phyloP scores from a whole-genome alignment of 768 basidiomycete genomes.

The Hygrocybe coccinea region DNA sequence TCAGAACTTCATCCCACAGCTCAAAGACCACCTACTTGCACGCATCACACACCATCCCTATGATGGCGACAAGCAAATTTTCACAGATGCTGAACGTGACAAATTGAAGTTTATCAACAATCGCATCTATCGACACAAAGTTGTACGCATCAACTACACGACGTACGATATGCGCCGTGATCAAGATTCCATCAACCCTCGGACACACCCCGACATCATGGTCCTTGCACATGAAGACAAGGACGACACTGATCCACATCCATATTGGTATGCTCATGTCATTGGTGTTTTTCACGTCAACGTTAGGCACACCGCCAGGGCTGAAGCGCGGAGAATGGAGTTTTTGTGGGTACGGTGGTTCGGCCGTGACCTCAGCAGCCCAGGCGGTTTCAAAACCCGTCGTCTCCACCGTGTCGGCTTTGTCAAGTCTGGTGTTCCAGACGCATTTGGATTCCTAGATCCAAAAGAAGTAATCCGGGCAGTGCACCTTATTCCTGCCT shows the following conservation, averaged over 20 bases:
- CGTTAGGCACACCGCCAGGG: constrained; percentile 2
- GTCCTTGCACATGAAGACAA: constrained; percentile 13
- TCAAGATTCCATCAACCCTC: constrained; percentile 36
- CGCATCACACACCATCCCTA: constrained; percentile 15
- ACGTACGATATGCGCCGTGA: constrained; percentile 35
- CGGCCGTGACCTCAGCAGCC: not conserved
- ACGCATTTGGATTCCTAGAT: constrained; percentile 20
- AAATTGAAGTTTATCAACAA: constrained; percentile 18
- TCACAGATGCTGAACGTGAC: constrained; percentile 12
- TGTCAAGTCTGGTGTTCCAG: constrained; percentile 2
- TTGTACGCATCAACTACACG: constrained; percentile 36
- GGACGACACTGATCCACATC: constrained; percentile 7
- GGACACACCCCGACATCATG: constrained; percentile 35
- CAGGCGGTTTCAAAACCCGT: not conserved
- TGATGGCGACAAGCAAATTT: constrained; percentile 15
- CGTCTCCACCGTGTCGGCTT: constrained; percentile 11
- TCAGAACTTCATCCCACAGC: constrained; percentile 24
- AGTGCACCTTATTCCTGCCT: constrained; percentile 16
- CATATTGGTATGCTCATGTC: constrained; percentile 14
- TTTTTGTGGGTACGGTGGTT: constrained; percentile 18
- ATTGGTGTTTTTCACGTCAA: constrained; percentile 20
- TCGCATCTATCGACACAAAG: constrained; percentile 28
- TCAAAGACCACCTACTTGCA: constrained; percentile 28
- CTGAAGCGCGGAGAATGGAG: constrained; percentile 5
- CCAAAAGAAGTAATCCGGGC: constrained; percentile 17